phyloP scores from a whole-genome alignment of 495 filamentous ascomycete genomes.

The Lindgomyces ingoldianus region DNA sequence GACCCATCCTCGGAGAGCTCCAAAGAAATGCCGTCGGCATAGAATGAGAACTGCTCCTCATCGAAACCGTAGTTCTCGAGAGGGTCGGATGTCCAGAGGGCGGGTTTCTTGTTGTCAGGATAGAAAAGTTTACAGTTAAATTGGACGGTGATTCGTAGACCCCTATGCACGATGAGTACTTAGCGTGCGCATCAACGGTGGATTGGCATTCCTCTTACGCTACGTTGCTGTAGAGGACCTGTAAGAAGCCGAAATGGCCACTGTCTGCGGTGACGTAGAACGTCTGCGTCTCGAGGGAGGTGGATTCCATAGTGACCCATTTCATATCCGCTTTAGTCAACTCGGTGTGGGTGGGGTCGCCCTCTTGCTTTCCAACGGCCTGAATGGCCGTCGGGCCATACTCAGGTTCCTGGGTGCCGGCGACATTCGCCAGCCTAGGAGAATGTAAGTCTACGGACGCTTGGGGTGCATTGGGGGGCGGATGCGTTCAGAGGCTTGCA shows the following conservation, averaged over 20 bases:
- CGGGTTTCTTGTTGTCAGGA: slow-evolving; percentile 60
- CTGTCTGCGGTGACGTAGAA: slow-evolving; percentile 86
- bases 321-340: slow-evolving; percentile 72
- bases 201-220: slow-evolving; percentile 60
- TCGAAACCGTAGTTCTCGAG: slow-evolving; percentile 79
- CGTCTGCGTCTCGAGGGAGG: slow-evolving; percentile 91
- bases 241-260: slow-evolving; percentile 74
- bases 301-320: slow-evolving; percentile 80
- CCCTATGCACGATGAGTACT: slow-evolving; percentile 53
- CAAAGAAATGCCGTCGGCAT: slow-evolving; percentile 77
- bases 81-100: slow-evolving; percentile 78
- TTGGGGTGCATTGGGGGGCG: not conserved
- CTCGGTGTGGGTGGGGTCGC: slow-evolving; percentile 77
- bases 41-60: slow-evolving; percentile 77
- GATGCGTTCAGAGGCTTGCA: not conserved
- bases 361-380: slow-evolving; percentile 77
- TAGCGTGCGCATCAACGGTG: slow-evolving; percentile 12
- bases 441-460: slow-evolving; percentile 24
- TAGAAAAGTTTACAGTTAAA: slow-evolving; percentile 92
- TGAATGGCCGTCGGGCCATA: slow-evolving; percentile 89
- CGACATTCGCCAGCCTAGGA: slow-evolving; percentile 79
- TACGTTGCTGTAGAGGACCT: slow-evolving; percentile 98
- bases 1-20: slow-evolving; percentile 81
- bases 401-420: slow-evolving; percentile 93
- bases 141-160: slow-evolving; percentile 84